phyloP scores from a whole-genome alignment of 1,284 basidiomycete genomes.

The Takashimella tepidaria region DNA sequence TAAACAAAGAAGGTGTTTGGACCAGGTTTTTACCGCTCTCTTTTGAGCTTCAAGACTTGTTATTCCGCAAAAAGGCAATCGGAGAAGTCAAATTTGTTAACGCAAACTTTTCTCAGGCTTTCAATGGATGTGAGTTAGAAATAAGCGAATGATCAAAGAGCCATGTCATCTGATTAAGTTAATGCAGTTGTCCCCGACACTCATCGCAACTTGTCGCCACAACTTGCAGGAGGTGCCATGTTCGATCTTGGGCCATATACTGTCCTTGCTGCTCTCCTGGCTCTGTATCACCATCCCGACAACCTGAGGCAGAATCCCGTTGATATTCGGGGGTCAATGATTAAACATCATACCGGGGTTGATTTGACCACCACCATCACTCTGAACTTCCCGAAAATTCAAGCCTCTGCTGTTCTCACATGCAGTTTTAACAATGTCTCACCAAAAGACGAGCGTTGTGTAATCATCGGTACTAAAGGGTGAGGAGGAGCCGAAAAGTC shows the following conservation, averaged over 20 bases:
- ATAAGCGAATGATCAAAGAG: background rate
- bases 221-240: slow-evolving; percentile 50
- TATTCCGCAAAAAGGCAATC: slow-evolving; percentile 39
- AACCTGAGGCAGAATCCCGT: slow-evolving; percentile 29
- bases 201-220: slow-evolving; percentile 47
- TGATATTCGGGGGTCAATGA: slow-evolving; percentile 34
- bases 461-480: slow-evolving; percentile 10
- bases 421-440: slow-evolving; percentile 5
- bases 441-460: slow-evolving; percentile 3
- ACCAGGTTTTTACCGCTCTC: slow-evolving; percentile 46
- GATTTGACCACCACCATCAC: slow-evolving; percentile 39
- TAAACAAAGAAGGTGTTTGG: no score
- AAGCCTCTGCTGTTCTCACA: slow-evolving; percentile 19
- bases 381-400: slow-evolving; percentile 38
- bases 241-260: slow-evolving; percentile 51
- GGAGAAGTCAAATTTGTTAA: slow-evolving; percentile 38
- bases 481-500: background rate
- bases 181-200: slow-evolving; percentile 15
- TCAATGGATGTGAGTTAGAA: slow-evolving; percentile 8
- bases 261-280: slow-evolving; percentile 6
- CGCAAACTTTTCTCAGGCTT: slow-evolving; percentile 7
- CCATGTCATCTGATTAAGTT: background rate
- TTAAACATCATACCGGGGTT: slow-evolving; percentile 40
- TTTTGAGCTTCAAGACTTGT: slow-evolving; percentile 36
- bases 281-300: slow-evolving; percentile 30